Base-by-base conservation (phyloP, 78 protist species). In the Dictyostelium purpureum region DNA sequence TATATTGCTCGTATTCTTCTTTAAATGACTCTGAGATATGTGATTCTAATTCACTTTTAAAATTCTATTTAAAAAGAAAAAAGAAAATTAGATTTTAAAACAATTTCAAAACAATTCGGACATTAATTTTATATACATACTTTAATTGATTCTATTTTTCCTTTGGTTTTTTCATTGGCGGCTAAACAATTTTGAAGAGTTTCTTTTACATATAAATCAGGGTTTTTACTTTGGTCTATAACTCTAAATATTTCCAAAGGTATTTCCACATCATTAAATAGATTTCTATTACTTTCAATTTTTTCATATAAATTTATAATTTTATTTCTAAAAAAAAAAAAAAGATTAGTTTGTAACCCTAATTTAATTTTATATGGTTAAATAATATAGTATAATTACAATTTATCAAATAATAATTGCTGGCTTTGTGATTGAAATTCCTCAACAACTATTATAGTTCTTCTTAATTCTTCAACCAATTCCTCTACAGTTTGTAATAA, bases 201-300 rank as follows among this genome's bases (percentile, higher is more conserved):
- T 59, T 85, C 91, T 73, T 85, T 85, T 21, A 85, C 91, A 45
- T 73, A 85, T 43, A 85, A 42, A 85, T 85, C 91, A 43, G 91
- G 91, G 42, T 85, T 85, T 35, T 85, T 85, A 57, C 78, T 66
- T 45, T 85, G 91, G 59, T 85, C 91, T 9, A 85, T 85, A 12
- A 85, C 91, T n/a, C 67, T 85, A 37, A 85, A 85, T 52, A 85
- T 85, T 47, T 85, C 91, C 21, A 85, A 54, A 10, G 91, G 91
- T 73, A 85, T 85, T 38, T 85, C 91, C 11, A 73, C 38, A 40
- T 52, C 65, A 57, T 85, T 49, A 16, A 85, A 61, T 4, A 51
- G 31, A 56, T 59, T 45, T 57, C 70, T 73, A 42, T 85, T 76
- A 59, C 54, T 85, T 33, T 85, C 91, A 57, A 85, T 73, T 75